These are phyloP conservation scores for Eragrostis curvula DNA, from an alignment of 176 grass and related monocot genomes.

Conservation along the genomic window DNA sequence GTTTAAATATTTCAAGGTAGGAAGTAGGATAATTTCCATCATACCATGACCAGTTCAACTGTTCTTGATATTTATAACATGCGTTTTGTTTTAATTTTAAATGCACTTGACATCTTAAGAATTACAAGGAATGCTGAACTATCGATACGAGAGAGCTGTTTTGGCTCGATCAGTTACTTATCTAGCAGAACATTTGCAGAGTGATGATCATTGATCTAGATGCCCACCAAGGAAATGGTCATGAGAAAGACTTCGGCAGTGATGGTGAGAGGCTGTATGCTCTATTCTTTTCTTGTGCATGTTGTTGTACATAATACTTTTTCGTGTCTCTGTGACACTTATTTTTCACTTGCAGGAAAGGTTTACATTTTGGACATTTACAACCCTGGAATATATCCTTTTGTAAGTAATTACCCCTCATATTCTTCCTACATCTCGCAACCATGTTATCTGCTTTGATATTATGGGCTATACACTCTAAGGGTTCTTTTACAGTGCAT, in stretches of 20 bases:
- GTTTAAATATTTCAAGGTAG: slow-evolving; percentile 73
- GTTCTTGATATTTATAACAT: not conserved
- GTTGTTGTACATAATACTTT: not conserved
- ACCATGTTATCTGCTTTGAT: not conserved
- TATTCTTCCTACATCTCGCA: not conserved
- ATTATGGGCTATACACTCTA: too few species aligned
- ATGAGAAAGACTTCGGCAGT: slow-evolving; percentile 62
- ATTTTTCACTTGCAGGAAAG: slow-evolving; percentile 32
- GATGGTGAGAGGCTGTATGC: slow-evolving; percentile 46
- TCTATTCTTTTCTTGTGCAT: not conserved
- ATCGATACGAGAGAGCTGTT: not conserved
- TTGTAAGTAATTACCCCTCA: slow-evolving; percentile 47
- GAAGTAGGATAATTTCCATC: slow-evolving; percentile 40
- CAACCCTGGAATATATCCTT: slow-evolving; percentile 78
- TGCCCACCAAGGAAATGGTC: slow-evolving; percentile 81
- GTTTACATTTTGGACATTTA: slow-evolving; percentile 87
- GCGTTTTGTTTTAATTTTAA: not conserved
- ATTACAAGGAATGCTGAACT: not conserved
- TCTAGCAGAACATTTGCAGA: slow-evolving; percentile 32
- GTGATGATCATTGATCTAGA: slow-evolving; percentile 79
- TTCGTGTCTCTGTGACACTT: not conserved
- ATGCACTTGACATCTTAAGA: not conserved
- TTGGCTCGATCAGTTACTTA: not conserved
- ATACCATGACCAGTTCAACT: not conserved
- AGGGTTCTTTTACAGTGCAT: too few species aligned